Percentiles rank a stretch among this genome's conserved stretches.
Conservation (phyloP, 2,329 filamentous ascomycete genomes). For the Gremmenia infestans region DNA sequence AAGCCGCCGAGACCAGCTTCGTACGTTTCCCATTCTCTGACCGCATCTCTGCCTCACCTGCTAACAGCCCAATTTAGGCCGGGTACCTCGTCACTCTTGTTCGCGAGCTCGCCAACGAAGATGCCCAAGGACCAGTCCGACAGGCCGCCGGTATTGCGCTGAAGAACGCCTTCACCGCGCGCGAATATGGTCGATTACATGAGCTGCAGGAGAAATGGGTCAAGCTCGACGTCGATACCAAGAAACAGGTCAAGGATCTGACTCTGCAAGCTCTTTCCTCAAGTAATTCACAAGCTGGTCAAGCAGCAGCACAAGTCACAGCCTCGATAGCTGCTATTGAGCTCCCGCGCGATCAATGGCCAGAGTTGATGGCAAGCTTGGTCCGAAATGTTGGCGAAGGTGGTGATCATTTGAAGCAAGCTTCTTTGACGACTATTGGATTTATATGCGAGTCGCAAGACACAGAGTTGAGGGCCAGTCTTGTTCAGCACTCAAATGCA, state of each 20-base stretch:
- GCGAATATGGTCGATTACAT: constrained; percentile 81
- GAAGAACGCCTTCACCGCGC: constrained; percentile 96
- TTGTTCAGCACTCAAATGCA: constrained; percentile 88
- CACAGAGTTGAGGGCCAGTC: constrained; percentile 71
- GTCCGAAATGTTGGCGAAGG: constrained; percentile 92
- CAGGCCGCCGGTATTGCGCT: constrained; percentile 91
- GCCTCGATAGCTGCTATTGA: constrained; percentile 93
- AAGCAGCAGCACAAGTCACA: constrained; percentile 90
- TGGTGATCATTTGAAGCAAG: constrained; percentile 83
- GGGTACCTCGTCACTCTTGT: constrained; percentile 90
- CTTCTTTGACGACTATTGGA: constrained; percentile 91
- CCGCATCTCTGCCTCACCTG: constrained; percentile 23
- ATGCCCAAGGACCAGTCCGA: constrained; percentile 76
- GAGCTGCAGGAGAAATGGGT: constrained; percentile 94
- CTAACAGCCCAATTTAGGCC: constrained; percentile 52
- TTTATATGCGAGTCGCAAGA: constrained; percentile 98
- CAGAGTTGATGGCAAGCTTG: constrained; percentile 79
- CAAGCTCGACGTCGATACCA: constrained; percentile 74
- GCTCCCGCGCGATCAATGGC: constrained; percentile 88
- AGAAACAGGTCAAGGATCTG: constrained; percentile 81
- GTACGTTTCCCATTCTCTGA: constrained; percentile 51
- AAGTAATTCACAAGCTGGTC: constrained; percentile 74
- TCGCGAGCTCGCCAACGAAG: constrained; percentile 89
- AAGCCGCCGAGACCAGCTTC: constrained; percentile 93
- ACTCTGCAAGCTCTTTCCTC: constrained; percentile 85